phyloP scores from a whole-genome alignment of 306 rosid species.

The Crotalaria pallida region DNA sequence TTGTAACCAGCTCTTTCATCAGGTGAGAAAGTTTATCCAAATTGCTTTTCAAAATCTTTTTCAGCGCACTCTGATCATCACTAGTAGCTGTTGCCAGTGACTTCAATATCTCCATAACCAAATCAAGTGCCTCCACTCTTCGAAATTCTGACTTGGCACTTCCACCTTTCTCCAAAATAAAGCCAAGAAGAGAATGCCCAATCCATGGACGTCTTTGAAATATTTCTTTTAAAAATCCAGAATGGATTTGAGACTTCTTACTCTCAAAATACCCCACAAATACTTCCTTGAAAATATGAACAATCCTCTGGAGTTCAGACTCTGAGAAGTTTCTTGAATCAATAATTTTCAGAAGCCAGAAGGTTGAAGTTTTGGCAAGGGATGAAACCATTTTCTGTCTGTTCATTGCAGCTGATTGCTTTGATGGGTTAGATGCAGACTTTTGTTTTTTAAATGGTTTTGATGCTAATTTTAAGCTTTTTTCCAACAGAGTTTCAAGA shows the following conservation, averaged over 20 bases:
- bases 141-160: slow-evolving; percentile 69
- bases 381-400: slow-evolving; percentile 64
- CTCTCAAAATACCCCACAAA: slow-evolving; percentile 53
- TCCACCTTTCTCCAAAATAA: slow-evolving; percentile 63
- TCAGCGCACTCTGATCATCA: slow-evolving; percentile 35
- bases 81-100: slow-evolving; percentile 28
- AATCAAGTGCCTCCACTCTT: slow-evolving; percentile 71
- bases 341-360: slow-evolving; percentile 75
- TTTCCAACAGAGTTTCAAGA: slow-evolving; percentile 72
- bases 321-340: slow-evolving; percentile 56
- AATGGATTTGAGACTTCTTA: slow-evolving; percentile 76
- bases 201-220: slow-evolving; percentile 73
- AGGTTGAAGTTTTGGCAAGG: slow-evolving; percentile 74
- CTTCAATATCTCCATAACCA: slow-evolving; percentile 59
- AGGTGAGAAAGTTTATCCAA: slow-evolving; percentile 43
- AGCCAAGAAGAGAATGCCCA: slow-evolving; percentile 59
- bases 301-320: slow-evolving; percentile 48
- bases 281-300: slow-evolving; percentile 49
- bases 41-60: slow-evolving; percentile 43
- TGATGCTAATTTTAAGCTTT: slow-evolving; percentile 76
- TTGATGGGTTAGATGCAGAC: slow-evolving; percentile 45
- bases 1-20: slow-evolving; percentile 59
- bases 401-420: slow-evolving; percentile 60
- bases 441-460: slow-evolving; percentile 69
- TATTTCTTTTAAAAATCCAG: slow-evolving; percentile 72